phyloP scores from a whole-genome alignment of 228 moss, liverwort and hornwort genomes.

The Sphagnum magellanicum region DNA sequence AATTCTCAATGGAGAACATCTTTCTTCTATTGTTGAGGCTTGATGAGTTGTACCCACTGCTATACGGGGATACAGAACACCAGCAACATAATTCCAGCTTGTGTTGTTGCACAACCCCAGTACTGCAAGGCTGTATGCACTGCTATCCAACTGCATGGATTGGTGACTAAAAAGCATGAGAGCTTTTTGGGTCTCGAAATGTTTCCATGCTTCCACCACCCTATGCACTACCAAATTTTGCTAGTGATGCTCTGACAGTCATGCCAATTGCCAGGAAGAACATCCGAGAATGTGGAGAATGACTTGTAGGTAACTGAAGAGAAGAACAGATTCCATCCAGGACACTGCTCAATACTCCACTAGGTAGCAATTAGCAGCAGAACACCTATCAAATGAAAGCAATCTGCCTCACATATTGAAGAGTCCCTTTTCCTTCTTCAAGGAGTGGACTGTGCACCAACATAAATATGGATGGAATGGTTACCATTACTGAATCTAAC shows the following conservation, averaged over 20 bases:
- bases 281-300: no score
- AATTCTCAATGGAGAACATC: conserved; percentile 51
- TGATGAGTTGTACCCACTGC: conserved; percentile 18
- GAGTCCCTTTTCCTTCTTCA: conserved; percentile 37
- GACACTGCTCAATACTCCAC: no score
- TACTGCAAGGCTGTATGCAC: conserved; percentile 74
- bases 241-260: no score
- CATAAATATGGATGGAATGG: conserved; percentile 72
- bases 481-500: conserved; percentile 90
- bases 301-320: no score
- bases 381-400: conserved; percentile 47
- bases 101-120: conserved; percentile 85
- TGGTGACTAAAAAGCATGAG: conserved; percentile 66
- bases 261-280: no score
- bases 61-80: conserved; percentile 38
- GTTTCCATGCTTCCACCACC: conserved; percentile 27
- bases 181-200: conserved; percentile 74
- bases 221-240: conserved; percentile 31
- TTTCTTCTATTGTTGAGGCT: conserved; percentile 23
- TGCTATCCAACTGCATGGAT: conserved; percentile 52
- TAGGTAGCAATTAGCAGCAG: no score
- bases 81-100: conserved; percentile 80
- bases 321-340: no score
- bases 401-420: conserved; percentile 78
- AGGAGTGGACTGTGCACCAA: conserved; percentile 65